Evolutionary conservation across 495 filamentous ascomycete genomes (phyloP), one percentile per base, ranked within the genome.

Genomic region (Trichoderma erinaceum): DNA sequence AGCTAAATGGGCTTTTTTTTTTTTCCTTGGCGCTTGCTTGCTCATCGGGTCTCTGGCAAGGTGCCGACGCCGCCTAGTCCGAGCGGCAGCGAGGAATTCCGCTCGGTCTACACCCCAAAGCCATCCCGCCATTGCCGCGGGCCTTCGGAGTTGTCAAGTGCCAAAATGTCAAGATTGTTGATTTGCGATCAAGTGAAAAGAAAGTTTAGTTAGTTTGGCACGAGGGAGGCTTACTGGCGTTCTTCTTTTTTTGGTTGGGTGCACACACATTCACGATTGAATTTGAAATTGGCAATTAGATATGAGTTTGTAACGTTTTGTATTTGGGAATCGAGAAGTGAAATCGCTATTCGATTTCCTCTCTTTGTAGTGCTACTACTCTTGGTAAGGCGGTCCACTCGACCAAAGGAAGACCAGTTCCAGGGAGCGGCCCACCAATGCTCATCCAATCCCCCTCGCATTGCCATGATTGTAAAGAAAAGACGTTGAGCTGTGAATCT

Each of bases 381-480:
- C 56, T 61, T 25, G 56, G 35, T 38, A 38, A 38, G 35, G 35
- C 27, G 56, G 56, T 61, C 56, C 56, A 61, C 56, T 61, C 56
- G 56, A 61, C 56, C 56, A 61, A 61, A 61, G 56, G 56, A 61
- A 61, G 56, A 61, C 56, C 56, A 61, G 56, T 61, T 61, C 56
- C 56, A 61, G 56, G 56, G 56, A 61, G 56, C 56, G 56, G 56
- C 56, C 56, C 56, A 61, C 56, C 56, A 61, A 61, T 27, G 23
- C 12, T 23, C 27, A 61, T 25, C 56, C 56, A 61, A 25, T 61
- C 27, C 56, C 56, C 50, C 21, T 61, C 27, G 56, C 56, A 61
- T 61, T 61, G 56, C 56, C 56, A 61, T 61, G 56, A 56, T 7
- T 11, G 23, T 11, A 56, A 56, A 3, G 23, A 61, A 29, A 61